A percentile compares a stretch with the other conserved stretches of the same genome.
Evolutionary conservation across 2,329 filamentous ascomycete species (phyloP).

Genomic region (Akanthomyces lecanii): DNA sequence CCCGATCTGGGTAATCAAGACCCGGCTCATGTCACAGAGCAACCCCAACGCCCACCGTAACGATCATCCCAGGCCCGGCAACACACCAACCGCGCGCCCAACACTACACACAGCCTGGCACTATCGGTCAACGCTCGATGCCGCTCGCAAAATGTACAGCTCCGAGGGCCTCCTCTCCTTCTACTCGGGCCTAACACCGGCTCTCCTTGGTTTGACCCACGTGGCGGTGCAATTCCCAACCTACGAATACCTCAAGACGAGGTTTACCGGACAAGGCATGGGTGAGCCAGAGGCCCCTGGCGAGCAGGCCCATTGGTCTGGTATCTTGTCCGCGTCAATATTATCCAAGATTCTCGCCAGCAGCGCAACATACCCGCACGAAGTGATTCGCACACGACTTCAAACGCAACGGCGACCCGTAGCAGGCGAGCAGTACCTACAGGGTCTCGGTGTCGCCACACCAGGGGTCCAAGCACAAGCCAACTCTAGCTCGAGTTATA

Average conservation of each 20-base stretch:
- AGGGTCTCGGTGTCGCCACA: constrained; percentile 45
- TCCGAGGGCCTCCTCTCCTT: constrained; percentile 86
- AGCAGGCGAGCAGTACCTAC: constrained; percentile 49
- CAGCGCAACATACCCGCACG: constrained; percentile 93
- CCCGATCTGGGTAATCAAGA: constrained; percentile 99
- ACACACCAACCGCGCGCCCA: constrained; percentile 52
- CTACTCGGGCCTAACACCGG: constrained; percentile 91
- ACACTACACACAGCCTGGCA: constrained; percentile 73
- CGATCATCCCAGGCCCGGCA: constrained; percentile 44
- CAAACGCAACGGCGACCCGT: constrained; percentile 84
- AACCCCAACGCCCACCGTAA: constrained; percentile 41
- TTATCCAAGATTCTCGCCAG: constrained; percentile 93
- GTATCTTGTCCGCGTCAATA: constrained; percentile 83
- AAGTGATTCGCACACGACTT: constrained; percentile 87
- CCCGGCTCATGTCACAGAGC: constrained; percentile 93
- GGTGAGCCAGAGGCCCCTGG: constrained; percentile 52
- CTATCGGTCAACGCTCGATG: constrained; percentile 84
- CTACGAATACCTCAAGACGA: constrained; percentile 88
- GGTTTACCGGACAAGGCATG: constrained; percentile 86
- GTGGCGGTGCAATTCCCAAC: constrained; percentile 96
- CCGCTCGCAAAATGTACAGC: constrained; percentile 91
- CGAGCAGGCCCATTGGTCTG: constrained; percentile 65
- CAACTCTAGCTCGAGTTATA: constrained; percentile 31
- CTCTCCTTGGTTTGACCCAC: constrained; percentile 85
- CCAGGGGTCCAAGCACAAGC: constrained; percentile 32